Conservation (phyloP, 2,329 filamentous ascomycete genomes). For the Trichophyton schoenleinii region DNA sequence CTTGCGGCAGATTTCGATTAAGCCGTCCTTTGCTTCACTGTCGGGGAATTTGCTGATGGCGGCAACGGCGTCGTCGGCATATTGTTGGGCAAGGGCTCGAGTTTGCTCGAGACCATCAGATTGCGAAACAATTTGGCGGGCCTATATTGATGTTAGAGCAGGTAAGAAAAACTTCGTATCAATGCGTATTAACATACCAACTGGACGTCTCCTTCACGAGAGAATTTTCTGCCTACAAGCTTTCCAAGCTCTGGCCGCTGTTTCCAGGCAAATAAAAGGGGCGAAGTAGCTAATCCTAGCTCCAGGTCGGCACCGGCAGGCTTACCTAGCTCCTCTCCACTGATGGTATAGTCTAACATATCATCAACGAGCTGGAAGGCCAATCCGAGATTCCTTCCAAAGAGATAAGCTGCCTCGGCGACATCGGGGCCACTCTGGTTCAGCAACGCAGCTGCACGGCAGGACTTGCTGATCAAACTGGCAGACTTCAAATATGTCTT, state of each 20-base stretch:
- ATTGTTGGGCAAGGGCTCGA: slow-evolving; percentile 76
- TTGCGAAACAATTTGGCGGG: slow-evolving; percentile 67
- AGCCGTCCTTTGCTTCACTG: slow-evolving; percentile 84
- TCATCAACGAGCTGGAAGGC: slow-evolving; percentile 98
- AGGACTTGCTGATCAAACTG: slow-evolving; percentile 90
- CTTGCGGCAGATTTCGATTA: slow-evolving; percentile 89
- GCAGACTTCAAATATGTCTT: slow-evolving; percentile 98
- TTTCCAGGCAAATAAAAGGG: slow-evolving; percentile 91
- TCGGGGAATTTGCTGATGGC: slow-evolving; percentile 78
- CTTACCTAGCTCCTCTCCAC: slow-evolving; percentile 75
- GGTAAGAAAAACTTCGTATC: not conserved
- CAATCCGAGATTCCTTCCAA: slow-evolving; percentile 84
- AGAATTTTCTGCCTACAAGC: slow-evolving; percentile 85
- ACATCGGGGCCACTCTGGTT: slow-evolving; percentile 64
- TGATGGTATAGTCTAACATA: slow-evolving; percentile 91
- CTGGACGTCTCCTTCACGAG: slow-evolving; percentile 66
- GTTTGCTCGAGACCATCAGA: slow-evolving; percentile 90
- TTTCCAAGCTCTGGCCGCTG: slow-evolving; percentile 69
- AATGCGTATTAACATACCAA: slow-evolving; percentile 46
- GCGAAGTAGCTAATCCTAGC: slow-evolving; percentile 84
- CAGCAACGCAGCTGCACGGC: slow-evolving; percentile 75
- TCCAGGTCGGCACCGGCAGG: slow-evolving; percentile 89
- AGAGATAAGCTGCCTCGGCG: slow-evolving; percentile 81
- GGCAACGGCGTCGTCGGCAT: slow-evolving; percentile 72
- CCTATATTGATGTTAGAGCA: slow-evolving; percentile 40